A percentile compares a stretch with the other conserved stretches of the same genome.
These are phyloP conservation scores for Tausonia pullulans DNA, from an alignment of 1,284 basidiomycete genomes.

Conservation along the genomic window DNA sequence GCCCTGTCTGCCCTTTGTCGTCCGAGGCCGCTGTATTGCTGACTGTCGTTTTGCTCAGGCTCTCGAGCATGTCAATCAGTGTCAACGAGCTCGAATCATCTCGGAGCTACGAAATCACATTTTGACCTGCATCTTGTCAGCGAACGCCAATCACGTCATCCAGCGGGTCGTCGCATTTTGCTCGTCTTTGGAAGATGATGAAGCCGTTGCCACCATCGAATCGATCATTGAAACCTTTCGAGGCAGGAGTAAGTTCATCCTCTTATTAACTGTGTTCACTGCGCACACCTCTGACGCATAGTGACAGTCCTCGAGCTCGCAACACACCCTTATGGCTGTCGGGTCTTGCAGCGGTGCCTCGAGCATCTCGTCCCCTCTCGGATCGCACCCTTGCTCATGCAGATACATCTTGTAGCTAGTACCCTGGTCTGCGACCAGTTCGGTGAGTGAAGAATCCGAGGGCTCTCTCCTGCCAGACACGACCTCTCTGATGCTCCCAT, in stretches of 20 bases:
- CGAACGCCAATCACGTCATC: slow-evolving; percentile 87
- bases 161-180: slow-evolving; percentile 27
- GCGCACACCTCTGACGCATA: neutral
- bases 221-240: too few relatives aligned
- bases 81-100: slow-evolving; percentile 64
- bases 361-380: slow-evolving; percentile 66
- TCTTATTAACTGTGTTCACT: neutral
- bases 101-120: slow-evolving; percentile 72
- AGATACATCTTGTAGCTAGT: slow-evolving; percentile 61
- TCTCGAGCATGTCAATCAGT: slow-evolving; percentile 66
- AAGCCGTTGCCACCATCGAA: too few relatives aligned
- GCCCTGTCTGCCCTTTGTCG: slow-evolving; percentile 2
- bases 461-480: too few relatives aligned
- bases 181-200: slow-evolving; percentile 37
- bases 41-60: slow-evolving; percentile 43
- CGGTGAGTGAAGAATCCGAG: too few relatives aligned
- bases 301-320: slow-evolving; percentile 6
- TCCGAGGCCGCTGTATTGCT: slow-evolving; percentile 7
- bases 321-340: slow-evolving; percentile 25
- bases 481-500: too few relatives aligned
- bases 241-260: neutral
- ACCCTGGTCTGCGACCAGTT: slow-evolving; percentile 40
- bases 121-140: slow-evolving; percentile 78
- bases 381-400: slow-evolving; percentile 65
- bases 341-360: slow-evolving; percentile 87